These are phyloP conservation scores for Trichoderma semiorbis DNA, from an alignment of 2,329 filamentous ascomycete species.

Conservation along the genomic window DNA sequence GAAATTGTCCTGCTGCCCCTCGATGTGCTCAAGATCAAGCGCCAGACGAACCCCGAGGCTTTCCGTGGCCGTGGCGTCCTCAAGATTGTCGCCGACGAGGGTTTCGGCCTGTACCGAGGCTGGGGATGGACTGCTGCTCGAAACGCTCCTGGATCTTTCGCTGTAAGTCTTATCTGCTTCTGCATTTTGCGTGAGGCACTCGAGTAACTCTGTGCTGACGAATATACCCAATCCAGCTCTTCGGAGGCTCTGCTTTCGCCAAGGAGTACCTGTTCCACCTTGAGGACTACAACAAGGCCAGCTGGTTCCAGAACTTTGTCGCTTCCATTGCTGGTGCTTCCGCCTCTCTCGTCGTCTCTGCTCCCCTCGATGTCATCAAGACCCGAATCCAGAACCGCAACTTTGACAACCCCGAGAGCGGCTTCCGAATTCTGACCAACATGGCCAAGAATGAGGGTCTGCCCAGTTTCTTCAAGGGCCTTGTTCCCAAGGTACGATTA, in stretches of 20 bases:
- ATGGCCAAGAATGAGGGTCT: constrained; percentile 91
- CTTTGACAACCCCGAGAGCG: constrained; percentile 95
- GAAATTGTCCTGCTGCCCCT: constrained; percentile 94
- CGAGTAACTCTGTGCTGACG: not conserved
- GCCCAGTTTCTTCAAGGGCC: constrained; percentile 91
- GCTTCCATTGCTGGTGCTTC: constrained; percentile 94
- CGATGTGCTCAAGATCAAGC: constrained; percentile 98
- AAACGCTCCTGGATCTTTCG: constrained; percentile 95
- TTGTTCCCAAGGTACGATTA: constrained; percentile 74
- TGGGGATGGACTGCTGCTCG: constrained; percentile 97
- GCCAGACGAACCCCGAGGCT: constrained; percentile 97
- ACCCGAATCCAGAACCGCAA: constrained; percentile 97
- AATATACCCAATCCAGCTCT: constrained; percentile 58
- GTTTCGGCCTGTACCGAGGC: constrained; percentile 91
- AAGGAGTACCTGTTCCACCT: constrained; percentile 94
- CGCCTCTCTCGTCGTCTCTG: constrained; percentile 93
- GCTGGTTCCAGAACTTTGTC: constrained; percentile 95
- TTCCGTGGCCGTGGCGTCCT: constrained; percentile 92
- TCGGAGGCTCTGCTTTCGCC: constrained; percentile 93
- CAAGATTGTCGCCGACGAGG: constrained; percentile 87
- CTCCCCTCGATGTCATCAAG: constrained; percentile 95
- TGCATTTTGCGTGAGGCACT: not conserved
- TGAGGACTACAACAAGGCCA: constrained; percentile 89
- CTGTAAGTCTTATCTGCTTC: constrained; percentile 54
- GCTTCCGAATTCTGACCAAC: constrained; percentile 84